Evolutionary conservation across 768 basidiomycete species (phyloP).

Genomic region (Cystobasidium onofrii): DNA sequence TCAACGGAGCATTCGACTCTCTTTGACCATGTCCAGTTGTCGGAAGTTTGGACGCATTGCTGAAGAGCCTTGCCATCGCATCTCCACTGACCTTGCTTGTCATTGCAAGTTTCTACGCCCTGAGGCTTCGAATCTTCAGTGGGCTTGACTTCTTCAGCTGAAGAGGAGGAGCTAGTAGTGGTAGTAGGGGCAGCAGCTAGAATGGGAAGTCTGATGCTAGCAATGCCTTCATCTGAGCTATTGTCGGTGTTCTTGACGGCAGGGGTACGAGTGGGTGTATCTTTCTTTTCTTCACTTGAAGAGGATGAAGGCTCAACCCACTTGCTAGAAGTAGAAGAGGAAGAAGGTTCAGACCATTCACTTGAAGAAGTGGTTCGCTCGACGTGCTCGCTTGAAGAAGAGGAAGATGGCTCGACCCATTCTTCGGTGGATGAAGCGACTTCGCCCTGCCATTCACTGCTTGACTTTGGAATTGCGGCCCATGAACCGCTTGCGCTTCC

Average conservation of each 20-base stretch:
- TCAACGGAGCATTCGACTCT: slow-evolving; percentile 4
- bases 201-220: background rate
- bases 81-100: slow-evolving; percentile 7
- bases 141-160: background rate
- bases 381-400: background rate
- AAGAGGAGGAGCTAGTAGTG: no score
- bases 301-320: background rate
- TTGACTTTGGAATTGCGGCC: background rate
- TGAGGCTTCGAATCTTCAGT: background rate
- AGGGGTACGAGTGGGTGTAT: background rate
- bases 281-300: background rate
- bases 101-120: background rate
- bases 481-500: background rate
- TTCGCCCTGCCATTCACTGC: no score
- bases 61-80: background rate
- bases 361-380: background rate
- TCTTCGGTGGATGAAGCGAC: no score
- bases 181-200: background rate
- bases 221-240: background rate
- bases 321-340: background rate
- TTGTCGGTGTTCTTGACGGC: background rate
- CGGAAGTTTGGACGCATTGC: background rate
- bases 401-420: background rate
- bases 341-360: background rate
- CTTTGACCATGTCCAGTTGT: background rate